A percentile compares a stretch with the other conserved stretches of the same genome.
phyloP scores from a whole-genome alignment of 768 basidiomycete species.

The Coprinellus aureogranulatus region DNA sequence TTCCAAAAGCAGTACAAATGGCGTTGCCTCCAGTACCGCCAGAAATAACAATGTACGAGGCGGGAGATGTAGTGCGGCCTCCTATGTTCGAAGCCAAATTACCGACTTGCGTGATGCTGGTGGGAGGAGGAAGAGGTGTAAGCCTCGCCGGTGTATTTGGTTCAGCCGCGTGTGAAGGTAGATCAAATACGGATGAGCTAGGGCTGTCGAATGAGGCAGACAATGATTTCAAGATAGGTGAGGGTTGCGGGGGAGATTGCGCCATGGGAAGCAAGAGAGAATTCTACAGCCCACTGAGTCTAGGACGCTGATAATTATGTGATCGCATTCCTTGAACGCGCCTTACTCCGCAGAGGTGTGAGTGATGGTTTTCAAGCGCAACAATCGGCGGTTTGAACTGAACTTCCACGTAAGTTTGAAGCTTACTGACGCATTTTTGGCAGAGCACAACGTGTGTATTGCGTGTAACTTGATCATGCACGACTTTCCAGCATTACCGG shows the following conservation, averaged over 20 bases:
- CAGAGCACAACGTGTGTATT: not conserved
- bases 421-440: not conserved
- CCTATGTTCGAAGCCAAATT: not conserved
- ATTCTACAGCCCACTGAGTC: not conserved
- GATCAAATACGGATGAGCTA: slow-evolving; percentile 73
- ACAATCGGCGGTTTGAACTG: not conserved
- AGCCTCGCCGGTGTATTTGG: slow-evolving; percentile 9
- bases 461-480: slow-evolving; percentile 12
- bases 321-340: no score
- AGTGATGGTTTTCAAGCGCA: no score
- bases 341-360: no score
- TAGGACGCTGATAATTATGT: not conserved
- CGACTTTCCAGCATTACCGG: slow-evolving; percentile 57
- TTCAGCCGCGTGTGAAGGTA: slow-evolving; percentile 48
- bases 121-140: slow-evolving; percentile 7
- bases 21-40: slow-evolving; percentile 95
- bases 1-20: slow-evolving; percentile 80
- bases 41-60: slow-evolving; percentile 74
- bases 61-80: slow-evolving; percentile 10
- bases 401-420: slow-evolving; percentile 9
- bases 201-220: slow-evolving; percentile 45
- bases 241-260: no score
- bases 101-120: not conserved
- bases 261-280: no score
- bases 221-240: not conserved